Conservation (phyloP, 2,329 filamentous ascomycete genomes). For the Penicillium sp. region DNA sequence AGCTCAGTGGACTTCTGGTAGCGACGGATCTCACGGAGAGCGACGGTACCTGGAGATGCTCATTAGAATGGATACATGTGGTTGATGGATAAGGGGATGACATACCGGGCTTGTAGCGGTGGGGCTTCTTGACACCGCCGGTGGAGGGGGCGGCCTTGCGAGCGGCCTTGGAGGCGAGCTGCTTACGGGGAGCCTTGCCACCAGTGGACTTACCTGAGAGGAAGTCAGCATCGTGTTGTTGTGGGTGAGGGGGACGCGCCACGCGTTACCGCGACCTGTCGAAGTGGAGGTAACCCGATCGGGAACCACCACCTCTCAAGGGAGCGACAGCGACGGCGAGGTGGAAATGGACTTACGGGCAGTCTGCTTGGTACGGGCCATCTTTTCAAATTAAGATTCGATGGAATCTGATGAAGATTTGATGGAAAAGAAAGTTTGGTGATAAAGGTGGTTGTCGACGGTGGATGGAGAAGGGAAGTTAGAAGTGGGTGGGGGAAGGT, state of each 20-base stretch:
- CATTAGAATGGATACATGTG: constrained; percentile 23
- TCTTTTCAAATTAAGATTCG: constrained; percentile 31
- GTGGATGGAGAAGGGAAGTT: constrained; percentile 38
- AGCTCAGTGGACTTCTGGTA: constrained; percentile 98
- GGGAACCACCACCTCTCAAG: background rate
- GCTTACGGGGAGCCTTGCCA: constrained; percentile 80
- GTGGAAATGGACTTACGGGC: constrained; percentile 45
- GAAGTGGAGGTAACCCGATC: background rate
- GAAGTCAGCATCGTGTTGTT: constrained; percentile 31
- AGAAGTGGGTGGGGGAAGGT: constrained; percentile 40
- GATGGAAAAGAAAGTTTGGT: constrained; percentile 31
- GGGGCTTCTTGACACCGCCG: constrained; percentile 95
- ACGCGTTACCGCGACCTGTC: constrained; percentile 10
- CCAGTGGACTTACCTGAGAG: constrained; percentile 67
- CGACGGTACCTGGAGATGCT: constrained; percentile 66
- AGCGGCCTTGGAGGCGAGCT: constrained; percentile 98
- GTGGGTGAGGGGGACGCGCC: constrained; percentile 9
- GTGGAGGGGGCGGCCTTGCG: constrained; percentile 97
- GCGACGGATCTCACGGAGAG: constrained; percentile 96
- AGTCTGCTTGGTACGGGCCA: constrained; percentile 55
- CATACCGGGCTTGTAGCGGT: constrained; percentile 78
- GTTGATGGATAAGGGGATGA: constrained; percentile 2
- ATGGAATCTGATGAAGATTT: constrained; percentile 30
- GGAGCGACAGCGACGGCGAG: constrained; percentile 20
- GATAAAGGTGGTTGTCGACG: constrained; percentile 29